Conservation (phyloP, 495 filamentous ascomycete species). For the Tuber indicum region DNA sequence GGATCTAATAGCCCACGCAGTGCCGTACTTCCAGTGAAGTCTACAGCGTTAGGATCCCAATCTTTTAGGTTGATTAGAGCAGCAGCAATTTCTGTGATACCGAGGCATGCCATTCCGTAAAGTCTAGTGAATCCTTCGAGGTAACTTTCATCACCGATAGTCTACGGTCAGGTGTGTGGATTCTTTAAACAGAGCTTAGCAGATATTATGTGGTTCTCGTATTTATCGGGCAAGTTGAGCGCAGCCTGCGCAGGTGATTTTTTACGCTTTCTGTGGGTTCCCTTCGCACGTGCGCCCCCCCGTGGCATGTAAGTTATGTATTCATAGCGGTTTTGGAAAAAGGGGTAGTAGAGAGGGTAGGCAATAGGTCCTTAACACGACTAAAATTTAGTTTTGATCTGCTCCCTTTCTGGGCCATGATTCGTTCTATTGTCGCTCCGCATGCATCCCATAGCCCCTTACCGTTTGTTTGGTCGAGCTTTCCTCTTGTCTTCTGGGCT, state of each 20-base stretch:
- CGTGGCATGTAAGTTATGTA: background rate
- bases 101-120: background rate
- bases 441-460: too few relatives aligned
- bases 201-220: background rate
- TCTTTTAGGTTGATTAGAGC: background rate
- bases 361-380: background rate
- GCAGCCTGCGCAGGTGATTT: background rate
- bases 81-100: background rate
- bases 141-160: background rate
- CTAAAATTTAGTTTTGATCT: background rate
- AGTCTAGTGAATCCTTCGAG: background rate
- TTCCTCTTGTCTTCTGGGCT: too few relatives aligned
- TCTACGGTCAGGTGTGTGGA: background rate
- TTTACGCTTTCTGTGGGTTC: background rate
- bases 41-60: too few relatives aligned
- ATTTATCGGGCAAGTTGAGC: background rate
- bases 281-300: background rate
- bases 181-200: background rate
- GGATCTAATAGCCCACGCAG: too few relatives aligned
- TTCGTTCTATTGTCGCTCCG: background rate
- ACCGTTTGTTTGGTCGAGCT: too few relatives aligned
- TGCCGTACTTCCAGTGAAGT: too few relatives aligned
- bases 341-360: background rate
- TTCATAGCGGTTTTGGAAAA: background rate
- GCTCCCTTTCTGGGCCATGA: background rate